These are phyloP conservation scores for Phytopythium helicoides DNA, from an alignment of 352 stramenopile species.

Conservation along the genomic window DNA sequence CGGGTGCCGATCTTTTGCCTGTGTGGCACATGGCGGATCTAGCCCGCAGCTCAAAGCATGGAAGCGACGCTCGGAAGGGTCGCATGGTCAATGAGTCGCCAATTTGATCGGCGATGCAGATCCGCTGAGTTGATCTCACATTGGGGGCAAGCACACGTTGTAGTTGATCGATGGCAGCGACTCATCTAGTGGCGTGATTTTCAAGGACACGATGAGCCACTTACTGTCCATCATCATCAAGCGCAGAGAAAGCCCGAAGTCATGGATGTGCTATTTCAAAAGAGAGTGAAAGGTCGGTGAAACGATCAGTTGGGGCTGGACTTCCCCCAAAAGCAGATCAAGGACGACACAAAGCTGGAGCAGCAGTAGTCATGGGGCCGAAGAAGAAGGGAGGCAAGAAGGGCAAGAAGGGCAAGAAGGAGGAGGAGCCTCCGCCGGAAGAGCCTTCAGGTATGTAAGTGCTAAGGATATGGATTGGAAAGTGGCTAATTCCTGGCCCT, in stretches of 20 bases:
- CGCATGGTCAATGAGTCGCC: not conserved
- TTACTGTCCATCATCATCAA: too few relatives aligned
- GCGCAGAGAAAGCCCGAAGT: too few relatives aligned
- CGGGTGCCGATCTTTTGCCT: too few relatives aligned
- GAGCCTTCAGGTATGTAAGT: constrained; percentile 57
- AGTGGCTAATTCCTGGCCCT: constrained; percentile 5
- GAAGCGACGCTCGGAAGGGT: not conserved
- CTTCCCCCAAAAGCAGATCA: not conserved
- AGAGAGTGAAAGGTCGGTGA: too few relatives aligned
- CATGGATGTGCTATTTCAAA: too few relatives aligned
- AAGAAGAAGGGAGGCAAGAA: constrained; percentile 82
- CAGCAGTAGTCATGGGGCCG: constrained; percentile 34
- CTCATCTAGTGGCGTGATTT: too few relatives aligned
- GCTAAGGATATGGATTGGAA: too few relatives aligned
- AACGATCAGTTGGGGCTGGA: not conserved
- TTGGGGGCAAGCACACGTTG: too few relatives aligned
- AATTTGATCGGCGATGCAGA: not conserved
- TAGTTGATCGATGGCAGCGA: too few relatives aligned
- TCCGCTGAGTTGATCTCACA: too few relatives aligned
- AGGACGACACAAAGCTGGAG: too few relatives aligned
- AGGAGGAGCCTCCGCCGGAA: constrained; percentile 59
- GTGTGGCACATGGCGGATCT: not conserved
- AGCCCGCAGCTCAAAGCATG: not conserved
- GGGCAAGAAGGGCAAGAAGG: constrained; percentile 66
- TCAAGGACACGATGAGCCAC: too few relatives aligned